phyloP scores from a whole-genome alignment of 1,139 yeast genomes.

The Candida smagusa region DNA sequence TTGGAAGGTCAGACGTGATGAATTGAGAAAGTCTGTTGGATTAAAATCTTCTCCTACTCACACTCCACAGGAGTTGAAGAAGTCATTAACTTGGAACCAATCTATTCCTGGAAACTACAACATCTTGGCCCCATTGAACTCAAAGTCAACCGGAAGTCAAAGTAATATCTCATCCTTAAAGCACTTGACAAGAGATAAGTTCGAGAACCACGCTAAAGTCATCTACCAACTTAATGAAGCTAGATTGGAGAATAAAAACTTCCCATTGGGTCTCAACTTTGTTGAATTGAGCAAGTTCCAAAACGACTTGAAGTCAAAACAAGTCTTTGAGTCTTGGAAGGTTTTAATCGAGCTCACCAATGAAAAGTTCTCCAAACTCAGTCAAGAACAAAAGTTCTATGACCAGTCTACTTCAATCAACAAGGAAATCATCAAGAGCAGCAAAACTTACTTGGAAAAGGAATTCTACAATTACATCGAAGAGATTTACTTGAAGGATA shows the following conservation, averaged over 20 bases:
- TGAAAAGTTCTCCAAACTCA: slow-evolving; percentile 33
- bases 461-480: slow-evolving; percentile 80
- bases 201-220: slow-evolving; percentile 70
- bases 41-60: slow-evolving; percentile 16
- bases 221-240: slow-evolving; percentile 69
- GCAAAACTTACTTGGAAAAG: slow-evolving; percentile 61
- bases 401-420: slow-evolving; percentile 28
- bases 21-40: slow-evolving; percentile 68
- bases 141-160: slow-evolving; percentile 7
- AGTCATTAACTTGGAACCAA: slow-evolving; percentile 36
- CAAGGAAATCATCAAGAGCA: slow-evolving; percentile 50
- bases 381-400: slow-evolving; percentile 47
- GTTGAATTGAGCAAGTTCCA: slow-evolving; percentile 50
- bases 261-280: slow-evolving; percentile 51
- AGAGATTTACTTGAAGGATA: slow-evolving; percentile 60
- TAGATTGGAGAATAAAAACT: slow-evolving; percentile 50
- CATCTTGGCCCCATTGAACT: slow-evolving; percentile 32
- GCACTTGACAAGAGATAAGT: slow-evolving; percentile 52
- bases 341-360: slow-evolving; percentile 46
- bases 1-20: slow-evolving; percentile 78
- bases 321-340: slow-evolving; percentile 63
- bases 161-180: slow-evolving; percentile 21
- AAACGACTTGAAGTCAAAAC: slow-evolving; percentile 57
- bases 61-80: slow-evolving; percentile 14
- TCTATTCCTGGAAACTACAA: slow-evolving; percentile 32